phyloP scores from a whole-genome alignment of 192 early-diverging fungal genomes.

The Umbelopsis vinacea region DNA sequence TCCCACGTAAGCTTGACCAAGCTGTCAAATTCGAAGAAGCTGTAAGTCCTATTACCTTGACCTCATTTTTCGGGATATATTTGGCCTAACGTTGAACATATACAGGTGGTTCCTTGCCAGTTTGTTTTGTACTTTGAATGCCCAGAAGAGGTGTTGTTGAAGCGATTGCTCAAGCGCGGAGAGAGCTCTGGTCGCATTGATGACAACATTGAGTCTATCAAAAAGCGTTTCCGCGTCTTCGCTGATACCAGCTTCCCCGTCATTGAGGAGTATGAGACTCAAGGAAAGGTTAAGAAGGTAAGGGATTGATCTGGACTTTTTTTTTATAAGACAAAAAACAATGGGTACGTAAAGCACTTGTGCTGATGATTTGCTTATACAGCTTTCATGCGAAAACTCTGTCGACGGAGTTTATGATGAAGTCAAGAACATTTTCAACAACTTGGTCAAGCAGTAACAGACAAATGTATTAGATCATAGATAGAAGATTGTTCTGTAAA shows the following conservation, averaged over 20 bases:
- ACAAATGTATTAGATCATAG: background rate
- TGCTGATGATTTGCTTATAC: background rate
- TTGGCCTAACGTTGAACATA: background rate
- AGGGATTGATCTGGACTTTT: background rate
- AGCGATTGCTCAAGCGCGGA: slow-evolving; percentile 90
- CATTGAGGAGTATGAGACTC: slow-evolving; percentile 78
- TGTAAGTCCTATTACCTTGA: slow-evolving; percentile 51
- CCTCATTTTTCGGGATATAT: background rate
- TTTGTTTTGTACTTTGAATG: slow-evolving; percentile 94
- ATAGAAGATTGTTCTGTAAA: too few species aligned
- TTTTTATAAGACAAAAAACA: too few species aligned
- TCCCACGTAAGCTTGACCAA: slow-evolving; percentile 94
- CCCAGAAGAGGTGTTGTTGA: slow-evolving; percentile 89
- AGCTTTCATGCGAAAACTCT: slow-evolving; percentile 54
- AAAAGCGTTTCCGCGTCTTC: slow-evolving; percentile 91
- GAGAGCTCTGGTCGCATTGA: slow-evolving; percentile 93
- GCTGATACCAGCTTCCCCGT: slow-evolving; percentile 89
- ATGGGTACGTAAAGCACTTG: background rate
- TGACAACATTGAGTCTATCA: slow-evolving; percentile 96
- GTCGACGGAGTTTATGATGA: slow-evolving; percentile 71
- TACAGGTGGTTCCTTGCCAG: slow-evolving; percentile 67
- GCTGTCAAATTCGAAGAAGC: slow-evolving; percentile 91
- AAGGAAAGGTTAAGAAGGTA: slow-evolving; percentile 82
- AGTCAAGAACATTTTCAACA: slow-evolving; percentile 63
- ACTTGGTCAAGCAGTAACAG: slow-evolving; percentile 40